phyloP scores from a whole-genome alignment of 2,329 filamentous ascomycete genomes.

The Bipolaris cookei region DNA sequence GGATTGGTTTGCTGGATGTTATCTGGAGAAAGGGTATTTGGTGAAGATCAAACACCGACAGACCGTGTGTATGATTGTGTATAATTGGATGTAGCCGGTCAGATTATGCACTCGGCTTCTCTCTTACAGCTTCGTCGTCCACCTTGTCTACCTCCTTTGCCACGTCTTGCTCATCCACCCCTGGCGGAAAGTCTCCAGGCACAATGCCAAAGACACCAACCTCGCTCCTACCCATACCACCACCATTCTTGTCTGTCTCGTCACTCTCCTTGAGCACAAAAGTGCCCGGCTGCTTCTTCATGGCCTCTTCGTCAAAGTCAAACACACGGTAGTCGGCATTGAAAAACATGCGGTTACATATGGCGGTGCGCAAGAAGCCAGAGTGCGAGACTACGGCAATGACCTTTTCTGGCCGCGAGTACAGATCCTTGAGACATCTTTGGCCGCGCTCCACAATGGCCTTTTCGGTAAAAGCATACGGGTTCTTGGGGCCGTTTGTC shows the following conservation, averaged over 20 bases:
- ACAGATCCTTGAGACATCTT: conserved; percentile 58
- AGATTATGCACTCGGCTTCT: conserved; percentile 19
- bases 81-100: background rate
- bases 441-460: conserved; percentile 64
- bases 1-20: no score
- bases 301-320: conserved; percentile 59
- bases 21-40: no score
- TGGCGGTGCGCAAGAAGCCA: conserved; percentile 65
- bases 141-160: conserved; percentile 12
- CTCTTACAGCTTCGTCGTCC: conserved; percentile 24
- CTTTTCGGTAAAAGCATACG: conserved; percentile 61
- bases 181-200: conserved; percentile 39
- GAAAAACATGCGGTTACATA: conserved; percentile 58
- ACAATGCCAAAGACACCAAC: conserved; percentile 42
- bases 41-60: no score
- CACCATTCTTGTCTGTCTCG: conserved; percentile 53
- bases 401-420: conserved; percentile 63
- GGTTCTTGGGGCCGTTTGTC: conserved; percentile 44
- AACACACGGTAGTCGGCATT: conserved; percentile 72
- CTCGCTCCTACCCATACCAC: conserved; percentile 60
- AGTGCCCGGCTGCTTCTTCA: conserved; percentile 51
- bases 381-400: conserved; percentile 71
- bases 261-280: conserved; percentile 56
- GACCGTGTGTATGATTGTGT: background rate
- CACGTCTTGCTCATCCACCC: conserved; percentile 17